Evolutionary conservation across 2,329 filamentous ascomycete species (phyloP), one percentile per base, ranked within the genome.

Genomic region (Clonostachys chloroleuca): DNA sequence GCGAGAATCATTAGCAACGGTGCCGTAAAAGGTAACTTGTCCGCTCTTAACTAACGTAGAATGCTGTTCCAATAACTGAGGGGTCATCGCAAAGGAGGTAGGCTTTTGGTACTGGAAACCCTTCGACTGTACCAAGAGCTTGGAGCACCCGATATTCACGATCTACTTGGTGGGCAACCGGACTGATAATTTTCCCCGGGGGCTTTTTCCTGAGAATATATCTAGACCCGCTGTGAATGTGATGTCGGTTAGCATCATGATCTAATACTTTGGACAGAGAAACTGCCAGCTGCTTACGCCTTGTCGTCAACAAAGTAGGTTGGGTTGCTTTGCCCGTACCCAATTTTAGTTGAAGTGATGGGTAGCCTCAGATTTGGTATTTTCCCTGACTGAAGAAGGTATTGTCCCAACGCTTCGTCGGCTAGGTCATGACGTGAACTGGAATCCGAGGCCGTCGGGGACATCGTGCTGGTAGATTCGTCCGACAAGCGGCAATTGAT

Each of bases 151-250:
- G 81, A 70, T 91, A 91, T 68, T 96, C 91, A 57, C 91, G 85
- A 69, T 96, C 91, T 59, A 96, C 89, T 63, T 89, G 87, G 70
- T 96, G 91, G 9, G 91, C 91, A 2, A 89, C 89, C 69, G 89
- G 87, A 54, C 88, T 92, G 46, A 95, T 77, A 33, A 95, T 82
- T 68, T 84, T 81, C 52, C 91, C 91, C 10, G 91, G 90, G 1
- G 91, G 91, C 69, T 95, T 95, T 78, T 96, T 95, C 62, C 91
- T 87, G 69, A 95, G 78, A 17, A 96, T 91, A 69, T 47, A 47
- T n/a, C 42, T 34, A n/a, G 34, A 40, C 10, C 41, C 41, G 34
- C 44, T 33, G 17, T 41, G 36, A 12, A 30, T 2, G 3, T 4
- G 8, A 30, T 4, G 10, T 30, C 9, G 4, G 24, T 30, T 30